Evolutionary conservation across 2,329 filamentous ascomycete species (phyloP).

Genomic region (Ophiostoma triangulosporum): DNA sequence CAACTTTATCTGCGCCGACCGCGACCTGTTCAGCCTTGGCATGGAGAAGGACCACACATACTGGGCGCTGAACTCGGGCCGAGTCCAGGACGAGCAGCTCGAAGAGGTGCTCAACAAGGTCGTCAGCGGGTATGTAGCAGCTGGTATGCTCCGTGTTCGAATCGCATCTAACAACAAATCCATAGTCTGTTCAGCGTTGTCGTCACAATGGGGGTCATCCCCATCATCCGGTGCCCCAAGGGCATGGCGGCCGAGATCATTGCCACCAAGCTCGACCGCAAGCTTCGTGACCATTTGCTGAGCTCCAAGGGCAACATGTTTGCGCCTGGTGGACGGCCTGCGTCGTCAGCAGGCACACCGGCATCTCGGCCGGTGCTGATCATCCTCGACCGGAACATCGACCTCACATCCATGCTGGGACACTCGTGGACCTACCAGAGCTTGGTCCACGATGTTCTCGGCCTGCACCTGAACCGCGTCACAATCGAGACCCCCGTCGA

Average conservation of each 20-base stretch:
- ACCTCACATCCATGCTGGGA: conserved; percentile 95
- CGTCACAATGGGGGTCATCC: conserved; percentile 95
- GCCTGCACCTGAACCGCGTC: conserved; percentile 61
- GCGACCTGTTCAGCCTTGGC: conserved; percentile 86
- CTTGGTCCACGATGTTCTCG: conserved; percentile 53
- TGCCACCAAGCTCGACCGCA: conserved; percentile 83
- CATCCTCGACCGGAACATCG: conserved; percentile 88
- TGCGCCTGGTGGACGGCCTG: conserved; percentile 47
- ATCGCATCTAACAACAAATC: not conserved
- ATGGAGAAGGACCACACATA: conserved; percentile 87
- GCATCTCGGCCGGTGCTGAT: conserved; percentile 78
- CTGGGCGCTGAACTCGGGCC: conserved; percentile 88
- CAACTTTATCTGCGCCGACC: conserved; percentile 93
- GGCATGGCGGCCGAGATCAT: conserved; percentile 90
- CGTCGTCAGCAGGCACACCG: conserved; percentile 45
- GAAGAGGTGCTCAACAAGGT: conserved; percentile 81
- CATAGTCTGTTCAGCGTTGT: conserved; percentile 65
- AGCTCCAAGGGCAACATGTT: conserved; percentile 98
- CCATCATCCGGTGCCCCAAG: conserved; percentile 89
- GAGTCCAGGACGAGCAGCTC: conserved; percentile 79
- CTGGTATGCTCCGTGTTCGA: not conserved
- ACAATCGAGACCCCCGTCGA: conserved; percentile 78
- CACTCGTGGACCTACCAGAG: conserved; percentile 79
- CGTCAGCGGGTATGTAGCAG: conserved; percentile 51
- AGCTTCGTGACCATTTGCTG: conserved; percentile 87